Evolutionary conservation across 352 stramenopile species (phyloP).

Genomic region (Albugo laibachii): DNA sequence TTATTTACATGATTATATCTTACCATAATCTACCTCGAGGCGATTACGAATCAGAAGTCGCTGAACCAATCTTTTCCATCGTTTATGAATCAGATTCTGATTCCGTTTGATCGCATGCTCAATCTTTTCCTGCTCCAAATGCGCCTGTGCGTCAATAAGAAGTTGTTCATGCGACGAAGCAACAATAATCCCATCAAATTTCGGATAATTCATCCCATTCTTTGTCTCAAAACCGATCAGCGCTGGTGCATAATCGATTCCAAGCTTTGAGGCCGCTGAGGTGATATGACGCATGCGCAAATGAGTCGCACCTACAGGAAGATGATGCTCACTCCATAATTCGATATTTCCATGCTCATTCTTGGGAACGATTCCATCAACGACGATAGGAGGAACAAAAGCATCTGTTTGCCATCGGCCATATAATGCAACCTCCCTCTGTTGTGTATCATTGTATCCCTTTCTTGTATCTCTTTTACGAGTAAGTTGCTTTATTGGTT

Average conservation of each 20-base stretch:
- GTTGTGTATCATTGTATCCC: slow-evolving; percentile 7
- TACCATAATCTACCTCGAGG: slow-evolving; percentile 61
- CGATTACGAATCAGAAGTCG: slow-evolving; percentile 41
- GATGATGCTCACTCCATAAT: slow-evolving; percentile 52
- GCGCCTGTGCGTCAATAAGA: slow-evolving; percentile 47
- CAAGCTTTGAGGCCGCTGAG: slow-evolving; percentile 34
- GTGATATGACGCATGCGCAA: slow-evolving; percentile 41
- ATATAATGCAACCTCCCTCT: slow-evolving; percentile 20
- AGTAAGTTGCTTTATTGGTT: slow-evolving; percentile 21
- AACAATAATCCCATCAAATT: slow-evolving; percentile 60
- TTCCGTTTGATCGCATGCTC: slow-evolving; percentile 54
- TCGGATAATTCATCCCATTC: slow-evolving; percentile 38
- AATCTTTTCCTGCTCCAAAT: slow-evolving; percentile 39
- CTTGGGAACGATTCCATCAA: slow-evolving; percentile 51
- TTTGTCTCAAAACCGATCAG: slow-evolving; percentile 61
- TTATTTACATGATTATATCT: too few species aligned
- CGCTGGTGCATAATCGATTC: slow-evolving; percentile 58
- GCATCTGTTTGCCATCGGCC: slow-evolving; percentile 58
- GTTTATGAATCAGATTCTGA: slow-evolving; percentile 23
- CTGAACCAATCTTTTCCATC: slow-evolving; percentile 48
- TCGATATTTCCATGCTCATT: slow-evolving; percentile 79
- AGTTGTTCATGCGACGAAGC: slow-evolving; percentile 15
- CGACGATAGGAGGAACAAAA: slow-evolving; percentile 23
- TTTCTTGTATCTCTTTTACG: background rate
- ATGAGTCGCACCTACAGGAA: slow-evolving; percentile 36